Base-by-base conservation (phyloP, 2,329 filamentous ascomycete species). In the Blastomyces parvus region DNA sequence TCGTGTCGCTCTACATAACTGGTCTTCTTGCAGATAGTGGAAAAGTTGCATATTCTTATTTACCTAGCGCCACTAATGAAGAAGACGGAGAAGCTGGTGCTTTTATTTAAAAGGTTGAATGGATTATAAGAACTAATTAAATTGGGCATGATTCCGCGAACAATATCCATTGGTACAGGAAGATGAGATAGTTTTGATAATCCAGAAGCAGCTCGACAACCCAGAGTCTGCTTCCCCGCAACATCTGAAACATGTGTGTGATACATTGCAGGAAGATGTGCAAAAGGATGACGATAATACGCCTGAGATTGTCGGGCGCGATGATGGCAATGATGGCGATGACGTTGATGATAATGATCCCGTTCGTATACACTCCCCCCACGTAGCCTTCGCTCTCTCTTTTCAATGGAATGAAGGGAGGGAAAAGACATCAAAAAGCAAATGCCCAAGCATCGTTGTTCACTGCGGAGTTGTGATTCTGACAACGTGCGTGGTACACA, bases 401-500 rank as follows among this genome's bases (percentile, higher is more conserved):
- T n/a, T 36, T 19, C 19, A 19, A 36, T 38, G 2, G 19, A 57
- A 40, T 22, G 17, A 57, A 40, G 22, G 22, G 11, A 22, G 38
- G n/a, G 22, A 14, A 25, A 40, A 25, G 25, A 40, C 19, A 55
- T 9, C 2, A 57, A 25, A 57, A 40, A 36, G 11, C 7, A 14
- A 30, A 57, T 2, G 5, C 1, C 19, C 30, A 22, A 22, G n/a
- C n/a, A 30, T 69, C 53, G 63, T 63, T 5, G 50, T 59, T 64
- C 61, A 63, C 62, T 65, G 62, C 61, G 14, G 53, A 64, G 61
- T 66, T 59, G 30, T 59, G 30, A 40, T 60, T 67, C 67, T 70
- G 64, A 70, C 73, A 81, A 71, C 9, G 73, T 65, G 38, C n/a
- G 73, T 65, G 40, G 70, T 66, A 38, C 38, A 53, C 66, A 78